Percentiles rank a stretch among this genome's conserved stretches.
These are phyloP conservation scores for Arctostaphylos glauca DNA, from an alignment of 148 eudicot genomes.

Conservation along the genomic window DNA sequence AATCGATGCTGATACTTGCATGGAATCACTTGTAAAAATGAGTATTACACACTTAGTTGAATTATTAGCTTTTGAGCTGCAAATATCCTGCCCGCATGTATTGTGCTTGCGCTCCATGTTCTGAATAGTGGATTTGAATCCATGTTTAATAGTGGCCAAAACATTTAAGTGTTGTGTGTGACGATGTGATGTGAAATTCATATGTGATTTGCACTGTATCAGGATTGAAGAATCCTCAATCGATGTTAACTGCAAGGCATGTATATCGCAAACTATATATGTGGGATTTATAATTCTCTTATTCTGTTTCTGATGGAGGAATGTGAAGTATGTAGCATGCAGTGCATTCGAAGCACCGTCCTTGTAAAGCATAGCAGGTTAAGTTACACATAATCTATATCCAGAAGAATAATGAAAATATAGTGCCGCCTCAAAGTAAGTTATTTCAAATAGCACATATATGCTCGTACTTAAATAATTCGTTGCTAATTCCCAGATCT, in stretches of 20 bases:
- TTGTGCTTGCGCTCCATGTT: neutral
- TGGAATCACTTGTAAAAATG: neutral
- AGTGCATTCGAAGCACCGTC: neutral
- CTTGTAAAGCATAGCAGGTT: neutral
- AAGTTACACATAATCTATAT: neutral
- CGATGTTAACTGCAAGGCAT: no score
- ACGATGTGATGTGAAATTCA: neutral
- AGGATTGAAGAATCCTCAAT: neutral
- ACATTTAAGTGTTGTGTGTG: neutral
- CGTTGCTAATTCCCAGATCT: neutral
- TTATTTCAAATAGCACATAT: neutral
- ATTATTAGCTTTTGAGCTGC: neutral
- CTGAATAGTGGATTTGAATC: neutral
- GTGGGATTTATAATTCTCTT: no score
- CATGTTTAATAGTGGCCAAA: neutral
- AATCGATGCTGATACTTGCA: neutral
- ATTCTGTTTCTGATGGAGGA: no score
- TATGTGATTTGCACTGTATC: neutral
- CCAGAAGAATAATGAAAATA: neutral
- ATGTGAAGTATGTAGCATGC: no score
- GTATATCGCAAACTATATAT: no score
- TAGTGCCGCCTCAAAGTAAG: neutral
- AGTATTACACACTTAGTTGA: neutral
- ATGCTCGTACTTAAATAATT: neutral
- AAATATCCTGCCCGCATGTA: neutral